Percentiles rank a stretch among this genome's conserved stretches.
Evolutionary conservation across 352 stramenopile genomes (phyloP).

Genomic region (Globisporangium emineosum): DNA sequence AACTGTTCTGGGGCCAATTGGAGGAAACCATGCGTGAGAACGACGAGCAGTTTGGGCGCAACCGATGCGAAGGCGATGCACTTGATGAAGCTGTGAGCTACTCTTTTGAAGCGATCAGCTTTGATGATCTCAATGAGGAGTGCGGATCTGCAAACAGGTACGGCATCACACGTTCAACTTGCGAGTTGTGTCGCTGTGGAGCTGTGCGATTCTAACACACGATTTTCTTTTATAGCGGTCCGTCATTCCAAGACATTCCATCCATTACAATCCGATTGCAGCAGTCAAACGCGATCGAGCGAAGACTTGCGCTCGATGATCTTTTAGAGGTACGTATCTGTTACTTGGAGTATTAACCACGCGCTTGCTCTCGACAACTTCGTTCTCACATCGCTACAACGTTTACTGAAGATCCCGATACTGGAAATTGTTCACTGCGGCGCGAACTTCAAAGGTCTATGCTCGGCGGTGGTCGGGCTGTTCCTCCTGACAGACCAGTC

Average conservation of each 20-base stretch:
- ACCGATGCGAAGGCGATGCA: not conserved
- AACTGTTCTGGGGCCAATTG: conserved; percentile 7
- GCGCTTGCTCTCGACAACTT: no score
- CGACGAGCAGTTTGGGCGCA: not conserved
- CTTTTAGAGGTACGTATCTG: conserved; percentile 11
- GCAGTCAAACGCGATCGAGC: not conserved
- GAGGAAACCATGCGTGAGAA: not conserved
- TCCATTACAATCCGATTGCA: conserved; percentile 11
- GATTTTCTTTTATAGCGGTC: conserved; percentile 7
- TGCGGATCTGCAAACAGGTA: conserved; percentile 40
- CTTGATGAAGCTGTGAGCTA: conserved; percentile 14
- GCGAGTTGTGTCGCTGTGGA: not conserved
- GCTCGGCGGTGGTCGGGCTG: conserved; percentile 25
- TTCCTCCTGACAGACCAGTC: conserved; percentile 29
- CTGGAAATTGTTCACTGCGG: conserved; percentile 54
- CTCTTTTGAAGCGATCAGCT: conserved; percentile 39
- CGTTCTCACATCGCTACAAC: not conserved
- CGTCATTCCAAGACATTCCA: conserved; percentile 17
- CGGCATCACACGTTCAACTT: not conserved
- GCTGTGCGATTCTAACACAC: not conserved
- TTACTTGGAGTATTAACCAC: no score
- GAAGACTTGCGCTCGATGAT: conserved; percentile 11
- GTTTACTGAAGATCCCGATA: conserved; percentile 35
- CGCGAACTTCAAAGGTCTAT: conserved; percentile 29
- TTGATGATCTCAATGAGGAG: conserved; percentile 42